A percentile compares a stretch with the other conserved stretches of the same genome.
Conservation (phyloP, 805 yeast species). For the Grigorovia jiainica region DNA sequence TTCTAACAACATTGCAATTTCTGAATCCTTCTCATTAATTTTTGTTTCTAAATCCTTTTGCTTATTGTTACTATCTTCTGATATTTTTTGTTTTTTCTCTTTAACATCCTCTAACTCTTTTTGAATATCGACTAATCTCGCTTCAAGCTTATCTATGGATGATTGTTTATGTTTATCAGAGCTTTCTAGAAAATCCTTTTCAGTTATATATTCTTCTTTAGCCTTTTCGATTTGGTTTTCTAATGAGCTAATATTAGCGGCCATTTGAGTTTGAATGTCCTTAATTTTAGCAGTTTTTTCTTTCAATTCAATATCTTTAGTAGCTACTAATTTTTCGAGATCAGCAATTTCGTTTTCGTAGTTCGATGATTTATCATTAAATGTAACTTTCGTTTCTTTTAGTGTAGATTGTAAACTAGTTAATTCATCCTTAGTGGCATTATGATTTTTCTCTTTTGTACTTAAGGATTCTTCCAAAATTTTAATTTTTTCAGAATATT, state of each 20-base stretch:
- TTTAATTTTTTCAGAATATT: constrained; percentile 30
- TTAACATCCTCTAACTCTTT: not conserved
- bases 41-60: not conserved
- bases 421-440: not conserved
- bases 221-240: constrained; percentile 1
- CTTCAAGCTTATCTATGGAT: not conserved
- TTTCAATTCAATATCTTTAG: constrained; percentile 1
- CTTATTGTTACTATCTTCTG: not conserved
- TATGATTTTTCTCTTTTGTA: not conserved
- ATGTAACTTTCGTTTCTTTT: constrained; percentile 1
- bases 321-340: constrained; percentile 1
- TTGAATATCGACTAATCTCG: not conserved
- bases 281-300: not conserved
- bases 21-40: not conserved
- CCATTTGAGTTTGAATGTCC: constrained; percentile 2
- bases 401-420: not conserved
- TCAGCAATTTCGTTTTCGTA: constrained; percentile 7
- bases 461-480: constrained; percentile 5
- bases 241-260: constrained; percentile 2
- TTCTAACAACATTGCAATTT: not conserved
- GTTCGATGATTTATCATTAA: constrained; percentile 1
- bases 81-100: not conserved
- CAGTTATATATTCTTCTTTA: constrained; percentile 2
- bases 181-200: not conserved
- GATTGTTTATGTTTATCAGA: not conserved